phyloP scores from a whole-genome alignment of 345 rosid species.

The Hevea brasiliensis region DNA sequence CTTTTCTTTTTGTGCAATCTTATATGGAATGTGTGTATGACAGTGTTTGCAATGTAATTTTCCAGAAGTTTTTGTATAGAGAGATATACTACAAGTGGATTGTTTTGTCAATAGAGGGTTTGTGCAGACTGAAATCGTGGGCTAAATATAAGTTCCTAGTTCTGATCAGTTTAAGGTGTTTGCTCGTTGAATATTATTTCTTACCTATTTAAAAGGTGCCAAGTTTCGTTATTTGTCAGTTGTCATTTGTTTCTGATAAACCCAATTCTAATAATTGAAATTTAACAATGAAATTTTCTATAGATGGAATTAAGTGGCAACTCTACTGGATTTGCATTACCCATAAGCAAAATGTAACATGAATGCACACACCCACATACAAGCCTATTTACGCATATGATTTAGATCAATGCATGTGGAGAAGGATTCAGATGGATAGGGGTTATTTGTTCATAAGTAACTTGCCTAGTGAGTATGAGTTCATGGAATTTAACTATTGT shows the following conservation, averaged over 20 bases:
- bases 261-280: too few relatives aligned
- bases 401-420: background rate
- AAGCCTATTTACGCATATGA: background rate
- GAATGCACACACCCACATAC: too few relatives aligned
- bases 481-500: background rate
- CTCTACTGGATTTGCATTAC: background rate
- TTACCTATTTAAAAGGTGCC: too few relatives aligned
- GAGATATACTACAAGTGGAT: too few relatives aligned
- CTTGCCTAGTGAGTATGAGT: background rate
- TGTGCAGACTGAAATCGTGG: background rate
- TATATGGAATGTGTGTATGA: background rate
- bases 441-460: background rate
- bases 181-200: too few relatives aligned
- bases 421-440: conserved; percentile 1
- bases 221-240: too few relatives aligned
- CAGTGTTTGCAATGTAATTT: too few relatives aligned
- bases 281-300: background rate
- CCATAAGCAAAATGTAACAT: background rate
- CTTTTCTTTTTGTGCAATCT: background rate
- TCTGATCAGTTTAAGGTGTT: background rate
- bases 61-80: too few relatives aligned
- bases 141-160: background rate
- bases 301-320: too few relatives aligned
- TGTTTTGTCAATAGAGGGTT: background rate
- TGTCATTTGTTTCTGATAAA: too few relatives aligned